These are phyloP conservation scores for Oryza nivara DNA, from an alignment of 176 grass and related monocot genomes.

Conservation along the genomic window DNA sequence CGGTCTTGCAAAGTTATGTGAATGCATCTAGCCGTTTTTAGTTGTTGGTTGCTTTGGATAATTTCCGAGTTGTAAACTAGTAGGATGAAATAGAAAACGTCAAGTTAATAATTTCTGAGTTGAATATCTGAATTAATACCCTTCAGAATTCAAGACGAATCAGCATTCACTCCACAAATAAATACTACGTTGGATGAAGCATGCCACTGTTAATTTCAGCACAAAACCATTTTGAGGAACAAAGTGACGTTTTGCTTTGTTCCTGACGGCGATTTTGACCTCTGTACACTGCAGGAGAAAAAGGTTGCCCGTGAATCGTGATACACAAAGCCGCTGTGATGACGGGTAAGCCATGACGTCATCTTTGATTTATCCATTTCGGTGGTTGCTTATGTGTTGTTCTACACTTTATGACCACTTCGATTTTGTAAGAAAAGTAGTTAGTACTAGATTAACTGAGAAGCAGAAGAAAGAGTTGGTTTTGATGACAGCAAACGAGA, in stretches of 20 bases:
- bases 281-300: neutral
- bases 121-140: neutral
- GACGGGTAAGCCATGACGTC: slow-evolving; percentile 14
- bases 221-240: neutral
- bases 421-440: neutral
- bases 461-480: neutral
- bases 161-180: too few relatives aligned
- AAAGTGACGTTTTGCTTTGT: neutral
- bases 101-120: neutral
- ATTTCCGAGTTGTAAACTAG: neutral
- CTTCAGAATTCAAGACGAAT: neutral
- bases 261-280: neutral
- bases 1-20: neutral
- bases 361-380: neutral
- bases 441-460: neutral
- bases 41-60: neutral
- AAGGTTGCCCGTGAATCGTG: neutral
- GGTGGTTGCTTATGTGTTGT: neutral
- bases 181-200: too few relatives aligned
- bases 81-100: neutral
- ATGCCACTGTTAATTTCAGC: neutral
- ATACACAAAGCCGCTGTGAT: slow-evolving; percentile 17
- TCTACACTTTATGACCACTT: neutral
- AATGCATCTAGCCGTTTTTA: neutral
- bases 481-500: neutral